These are phyloP conservation scores for Aquilaria sinensis DNA, from an alignment of 345 rosid genomes.

Conservation along the genomic window DNA sequence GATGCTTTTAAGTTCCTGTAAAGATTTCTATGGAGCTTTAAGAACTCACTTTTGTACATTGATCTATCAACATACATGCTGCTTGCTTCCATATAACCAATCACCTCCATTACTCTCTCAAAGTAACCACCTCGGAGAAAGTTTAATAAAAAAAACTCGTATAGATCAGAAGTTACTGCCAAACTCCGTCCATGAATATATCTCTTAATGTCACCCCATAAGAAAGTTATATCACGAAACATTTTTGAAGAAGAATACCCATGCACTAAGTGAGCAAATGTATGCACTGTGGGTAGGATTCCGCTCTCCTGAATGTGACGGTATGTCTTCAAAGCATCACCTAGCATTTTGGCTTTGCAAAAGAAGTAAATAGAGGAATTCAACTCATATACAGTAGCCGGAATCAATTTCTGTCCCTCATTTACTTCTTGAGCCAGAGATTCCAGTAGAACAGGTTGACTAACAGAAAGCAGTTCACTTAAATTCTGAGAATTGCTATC, in stretches of 20 bases:
- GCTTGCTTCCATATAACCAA: conserved; percentile 43
- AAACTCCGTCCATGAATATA: conserved; percentile 30
- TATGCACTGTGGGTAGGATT: conserved; percentile 46
- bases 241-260: conserved; percentile 57
- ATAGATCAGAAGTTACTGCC: conserved; percentile 47
- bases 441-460: conserved; percentile 32
- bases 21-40: conserved; percentile 68
- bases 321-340: conserved; percentile 53
- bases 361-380: conserved; percentile 77
- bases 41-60: conserved; percentile 60
- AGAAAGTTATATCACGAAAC: conserved; percentile 60
- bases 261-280: conserved; percentile 42
- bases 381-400: conserved; percentile 39
- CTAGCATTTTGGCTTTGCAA: conserved; percentile 80
- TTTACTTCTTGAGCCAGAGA: conserved; percentile 35
- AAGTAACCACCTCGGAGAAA: conserved; percentile 87
- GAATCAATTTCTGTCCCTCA: conserved; percentile 25
- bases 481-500: conserved; percentile 18
- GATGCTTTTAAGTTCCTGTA: conserved; percentile 52
- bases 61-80: conserved; percentile 43
- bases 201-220: conserved; percentile 90
- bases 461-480: conserved; percentile 8
- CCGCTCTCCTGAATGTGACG: conserved; percentile 47
- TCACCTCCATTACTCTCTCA: conserved; percentile 81
- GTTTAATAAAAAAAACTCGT: conserved; percentile 55